Evolutionary conservation across 441 rosid genomes (phyloP).

Genomic region (Gossypium schwendimanii): DNA sequence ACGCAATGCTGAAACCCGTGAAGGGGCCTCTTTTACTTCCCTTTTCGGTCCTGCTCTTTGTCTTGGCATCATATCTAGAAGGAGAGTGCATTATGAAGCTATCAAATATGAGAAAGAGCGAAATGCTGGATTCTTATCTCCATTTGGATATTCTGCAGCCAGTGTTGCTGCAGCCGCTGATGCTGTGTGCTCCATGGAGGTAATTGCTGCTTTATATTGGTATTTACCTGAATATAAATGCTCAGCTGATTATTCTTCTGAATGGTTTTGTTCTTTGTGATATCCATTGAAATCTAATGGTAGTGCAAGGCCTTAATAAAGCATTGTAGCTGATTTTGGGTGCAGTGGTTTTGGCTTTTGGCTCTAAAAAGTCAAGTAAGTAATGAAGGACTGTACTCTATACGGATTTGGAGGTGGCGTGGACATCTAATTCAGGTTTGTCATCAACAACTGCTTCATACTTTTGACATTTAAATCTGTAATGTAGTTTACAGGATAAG

Average conservation of each 20-base stretch:
- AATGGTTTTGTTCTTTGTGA: neutral
- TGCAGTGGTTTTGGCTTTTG: conserved; percentile 84
- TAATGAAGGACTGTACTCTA: conserved; percentile 24
- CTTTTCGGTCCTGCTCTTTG: conserved; percentile 70
- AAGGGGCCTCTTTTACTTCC: conserved; percentile 70
- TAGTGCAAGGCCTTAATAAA: conserved; percentile 15
- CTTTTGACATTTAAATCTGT: neutral
- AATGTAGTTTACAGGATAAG: neutral
- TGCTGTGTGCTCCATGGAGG: conserved; percentile 83
- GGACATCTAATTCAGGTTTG: conserved; percentile 75
- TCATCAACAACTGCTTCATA: conserved; percentile 4
- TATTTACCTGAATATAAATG: neutral
- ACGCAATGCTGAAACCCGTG: conserved; percentile 53
- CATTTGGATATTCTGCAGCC: conserved; percentile 74
- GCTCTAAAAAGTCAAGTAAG: conserved; percentile 42
- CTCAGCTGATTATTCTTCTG: neutral
- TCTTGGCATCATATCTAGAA: conserved; percentile 79
- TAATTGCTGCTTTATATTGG: conserved; percentile 19
- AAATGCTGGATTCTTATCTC: conserved; percentile 78
- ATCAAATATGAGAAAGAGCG: conserved; percentile 70
- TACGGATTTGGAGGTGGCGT: conserved; percentile 82
- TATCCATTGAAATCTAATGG: neutral
- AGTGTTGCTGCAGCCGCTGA: conserved; percentile 65
- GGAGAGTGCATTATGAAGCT: conserved; percentile 70
- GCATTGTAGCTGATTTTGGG: conserved; percentile 19